Percentiles rank a stretch among this genome's conserved stretches.
phyloP scores from a whole-genome alignment of 345 rosid genomes.

The Gossypioides kirkii region DNA sequence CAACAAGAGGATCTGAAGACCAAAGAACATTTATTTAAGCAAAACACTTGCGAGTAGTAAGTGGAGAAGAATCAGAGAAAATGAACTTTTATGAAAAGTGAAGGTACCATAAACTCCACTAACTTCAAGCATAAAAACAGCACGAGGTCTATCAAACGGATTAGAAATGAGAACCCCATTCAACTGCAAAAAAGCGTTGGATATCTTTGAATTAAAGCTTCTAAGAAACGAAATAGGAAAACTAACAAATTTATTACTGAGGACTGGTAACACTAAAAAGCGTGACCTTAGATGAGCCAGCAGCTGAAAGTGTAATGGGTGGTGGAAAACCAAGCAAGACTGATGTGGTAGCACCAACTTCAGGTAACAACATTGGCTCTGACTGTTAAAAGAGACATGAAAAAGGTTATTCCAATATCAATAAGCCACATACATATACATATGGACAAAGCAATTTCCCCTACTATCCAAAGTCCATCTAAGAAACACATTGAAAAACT shows the following conservation, averaged over 20 bases:
- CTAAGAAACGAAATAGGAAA: background rate
- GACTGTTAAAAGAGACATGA: constrained; percentile 33
- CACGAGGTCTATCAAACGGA: constrained; percentile 81
- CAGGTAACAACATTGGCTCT: constrained; percentile 37
- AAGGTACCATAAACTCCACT: constrained; percentile 63
- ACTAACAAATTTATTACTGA: background rate
- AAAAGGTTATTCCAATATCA: background rate
- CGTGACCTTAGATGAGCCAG: constrained; percentile 76
- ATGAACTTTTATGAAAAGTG: background rate
- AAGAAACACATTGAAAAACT: background rate
- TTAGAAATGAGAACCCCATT: constrained; percentile 75
- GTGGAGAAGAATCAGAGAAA: background rate
- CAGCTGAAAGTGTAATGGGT: constrained; percentile 51
- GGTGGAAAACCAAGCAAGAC: constrained; percentile 88
- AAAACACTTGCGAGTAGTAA: background rate
- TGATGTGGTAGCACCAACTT: constrained; percentile 77
- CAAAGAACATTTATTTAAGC: constrained; percentile 13
- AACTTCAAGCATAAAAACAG: constrained; percentile 81
- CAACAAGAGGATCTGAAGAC: constrained; percentile 39
- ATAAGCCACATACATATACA: background rate
- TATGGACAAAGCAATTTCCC: no score
- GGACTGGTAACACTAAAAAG: background rate
- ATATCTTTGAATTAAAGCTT: background rate
- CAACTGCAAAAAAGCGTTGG: constrained; percentile 40
- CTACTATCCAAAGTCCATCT: background rate